Evolutionary conservation across 306 rosid genomes (phyloP).

Genomic region (Boehmeria nivea): DNA sequence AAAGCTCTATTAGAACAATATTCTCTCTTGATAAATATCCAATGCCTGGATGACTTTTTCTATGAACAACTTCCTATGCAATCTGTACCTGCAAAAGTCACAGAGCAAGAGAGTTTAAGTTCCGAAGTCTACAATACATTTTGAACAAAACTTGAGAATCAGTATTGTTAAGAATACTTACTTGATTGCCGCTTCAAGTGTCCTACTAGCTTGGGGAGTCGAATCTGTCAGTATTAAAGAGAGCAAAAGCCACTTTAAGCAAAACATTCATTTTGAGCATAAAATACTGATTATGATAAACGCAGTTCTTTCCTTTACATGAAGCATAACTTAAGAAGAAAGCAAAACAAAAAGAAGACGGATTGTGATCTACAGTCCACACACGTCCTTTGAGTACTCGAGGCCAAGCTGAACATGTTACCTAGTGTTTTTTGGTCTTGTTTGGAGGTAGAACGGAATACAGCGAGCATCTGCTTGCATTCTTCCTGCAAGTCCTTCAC

Average conservation of each 20-base stretch:
- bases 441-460: constrained; percentile 55
- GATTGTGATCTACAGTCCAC: too few species aligned
- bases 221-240: constrained; percentile 48
- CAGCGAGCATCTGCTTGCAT: constrained; percentile 59
- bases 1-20: constrained; percentile 50
- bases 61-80: constrained; percentile 67
- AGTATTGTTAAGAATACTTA: constrained; percentile 26
- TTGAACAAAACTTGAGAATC: constrained; percentile 12
- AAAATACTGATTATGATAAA: too few species aligned
- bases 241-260: not conserved
- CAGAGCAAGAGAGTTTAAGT: constrained; percentile 10
- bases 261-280: not conserved
- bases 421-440: constrained; percentile 73
- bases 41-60: constrained; percentile 67
- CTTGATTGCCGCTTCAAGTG: constrained; percentile 70
- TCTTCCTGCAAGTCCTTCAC: constrained; percentile 68
- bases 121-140: constrained; percentile 6
- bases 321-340: too few species aligned
- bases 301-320: too few species aligned
- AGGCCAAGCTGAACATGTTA: constrained; percentile 23
- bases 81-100: constrained; percentile 59
- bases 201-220: constrained; percentile 46
- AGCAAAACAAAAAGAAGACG: too few species aligned
- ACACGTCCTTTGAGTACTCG: too few species aligned
- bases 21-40: constrained; percentile 69